Percentiles rank a stretch among this genome's conserved stretches.
phyloP scores from a whole-genome alignment of 257 asterid genomes.

The Solanum dulcamara region DNA sequence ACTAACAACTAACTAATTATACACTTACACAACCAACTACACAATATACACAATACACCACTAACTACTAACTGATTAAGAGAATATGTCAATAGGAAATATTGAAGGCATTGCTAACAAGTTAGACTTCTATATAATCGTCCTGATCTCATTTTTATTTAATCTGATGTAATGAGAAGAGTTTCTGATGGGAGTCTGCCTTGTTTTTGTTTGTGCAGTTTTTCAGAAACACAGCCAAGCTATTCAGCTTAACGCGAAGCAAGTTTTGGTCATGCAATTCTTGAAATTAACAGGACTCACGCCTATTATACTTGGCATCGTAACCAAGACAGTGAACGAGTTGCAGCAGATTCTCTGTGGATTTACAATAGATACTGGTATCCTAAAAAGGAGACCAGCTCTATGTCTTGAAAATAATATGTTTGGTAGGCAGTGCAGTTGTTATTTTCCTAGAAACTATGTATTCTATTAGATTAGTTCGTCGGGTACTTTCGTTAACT shows the following conservation, averaged over 20 bases:
- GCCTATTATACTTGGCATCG: slow-evolving; percentile 49
- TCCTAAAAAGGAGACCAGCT: slow-evolving; percentile 20
- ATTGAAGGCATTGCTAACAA: slow-evolving; percentile 40
- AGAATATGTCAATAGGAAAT: too few species aligned
- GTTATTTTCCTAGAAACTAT: neutral
- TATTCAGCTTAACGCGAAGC: slow-evolving; percentile 47
- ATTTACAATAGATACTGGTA: slow-evolving; percentile 38
- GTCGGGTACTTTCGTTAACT: neutral
- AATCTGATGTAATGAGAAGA: neutral
- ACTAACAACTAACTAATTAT: too few species aligned
- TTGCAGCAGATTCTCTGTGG: slow-evolving; percentile 38
- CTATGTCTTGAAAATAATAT: neutral
- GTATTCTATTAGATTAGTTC: neutral
- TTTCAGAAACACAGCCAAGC: slow-evolving; percentile 34
- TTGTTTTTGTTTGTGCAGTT: slow-evolving; percentile 15
- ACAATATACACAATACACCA: too few species aligned
- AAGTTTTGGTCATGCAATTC: slow-evolving; percentile 47
- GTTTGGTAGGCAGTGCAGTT: neutral
- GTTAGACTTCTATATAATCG: slow-evolving; percentile 1
- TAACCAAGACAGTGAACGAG: slow-evolving; percentile 33
- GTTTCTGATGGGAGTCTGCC: too few species aligned
- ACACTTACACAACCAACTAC: too few species aligned
- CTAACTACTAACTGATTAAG: too few species aligned
- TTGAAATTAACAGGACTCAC: slow-evolving; percentile 40
- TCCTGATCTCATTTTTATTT: neutral